Evolutionary conservation across 2,329 filamentous ascomycete species (phyloP).

Genomic region (Fusarium sp.): DNA sequence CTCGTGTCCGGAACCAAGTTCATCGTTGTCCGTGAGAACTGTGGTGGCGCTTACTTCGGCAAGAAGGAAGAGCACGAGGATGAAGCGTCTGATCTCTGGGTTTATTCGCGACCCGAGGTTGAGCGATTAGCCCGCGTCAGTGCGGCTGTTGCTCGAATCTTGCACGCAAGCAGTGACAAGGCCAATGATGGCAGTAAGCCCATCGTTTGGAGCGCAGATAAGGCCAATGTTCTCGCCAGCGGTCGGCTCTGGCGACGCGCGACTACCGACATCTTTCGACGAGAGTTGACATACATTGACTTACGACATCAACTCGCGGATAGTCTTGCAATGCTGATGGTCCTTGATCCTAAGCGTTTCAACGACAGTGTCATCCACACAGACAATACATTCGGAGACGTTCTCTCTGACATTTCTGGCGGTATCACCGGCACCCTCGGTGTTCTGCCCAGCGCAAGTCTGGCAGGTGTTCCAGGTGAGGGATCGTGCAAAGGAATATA

Average conservation of each 20-base stretch:
- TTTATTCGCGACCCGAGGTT: conserved; percentile 61
- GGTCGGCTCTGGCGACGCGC: conserved; percentile 64
- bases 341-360: conserved; percentile 62
- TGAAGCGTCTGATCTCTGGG: conserved; percentile 63
- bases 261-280: conserved; percentile 57
- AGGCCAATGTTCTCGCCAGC: conserved; percentile 68
- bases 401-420: conserved; percentile 62
- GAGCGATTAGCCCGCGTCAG: conserved; percentile 64
- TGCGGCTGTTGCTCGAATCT: conserved; percentile 59
- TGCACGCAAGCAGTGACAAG: conserved; percentile 45
- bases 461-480: conserved; percentile 58
- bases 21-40: conserved; percentile 66
- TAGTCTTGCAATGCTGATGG: conserved; percentile 64
- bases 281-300: conserved; percentile 60
- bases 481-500: conserved; percentile 78
- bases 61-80: conserved; percentile 61
- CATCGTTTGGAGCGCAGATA: conserved; percentile 64
- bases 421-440: conserved; percentile 64
- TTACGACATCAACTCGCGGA: conserved; percentile 64
- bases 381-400: conserved; percentile 65
- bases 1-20: conserved; percentile 63
- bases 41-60: conserved; percentile 66
- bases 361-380: conserved; percentile 63
- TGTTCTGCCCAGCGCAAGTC: conserved; percentile 61
- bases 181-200: conserved; percentile 51